Evolutionary conservation across 2,329 filamentous ascomycete genomes (phyloP).

Genomic region (Aureobasidium sp.): DNA sequence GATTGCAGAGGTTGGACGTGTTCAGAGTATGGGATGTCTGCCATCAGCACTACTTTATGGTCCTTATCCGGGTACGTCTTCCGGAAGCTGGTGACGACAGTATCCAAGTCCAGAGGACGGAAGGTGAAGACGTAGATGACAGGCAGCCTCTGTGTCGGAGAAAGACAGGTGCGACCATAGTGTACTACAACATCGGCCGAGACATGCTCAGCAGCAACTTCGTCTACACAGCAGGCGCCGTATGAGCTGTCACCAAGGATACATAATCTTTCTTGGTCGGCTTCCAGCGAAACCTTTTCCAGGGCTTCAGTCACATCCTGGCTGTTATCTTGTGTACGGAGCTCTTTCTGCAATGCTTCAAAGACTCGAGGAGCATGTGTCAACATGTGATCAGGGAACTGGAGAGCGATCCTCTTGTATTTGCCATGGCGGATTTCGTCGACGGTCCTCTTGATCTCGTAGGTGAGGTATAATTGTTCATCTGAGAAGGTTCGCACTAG

Average conservation of each 20-base stretch:
- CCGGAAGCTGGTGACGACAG: slow-evolving; percentile 53
- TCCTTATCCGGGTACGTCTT: slow-evolving; percentile 57
- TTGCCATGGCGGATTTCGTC: slow-evolving; percentile 61
- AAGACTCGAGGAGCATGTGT: slow-evolving; percentile 75
- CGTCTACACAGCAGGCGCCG: slow-evolving; percentile 93
- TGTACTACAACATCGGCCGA: slow-evolving; percentile 87
- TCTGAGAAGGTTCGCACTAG: slow-evolving; percentile 41
- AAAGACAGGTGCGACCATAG: slow-evolving; percentile 87
- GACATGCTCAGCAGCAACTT: slow-evolving; percentile 90
- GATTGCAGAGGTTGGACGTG: slow-evolving; percentile 56
- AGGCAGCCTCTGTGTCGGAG: slow-evolving; percentile 75
- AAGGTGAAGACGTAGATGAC: slow-evolving; percentile 87
- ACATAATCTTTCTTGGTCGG: slow-evolving; percentile 48
- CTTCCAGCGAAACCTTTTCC: background rate
- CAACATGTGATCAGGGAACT: slow-evolving; percentile 93
- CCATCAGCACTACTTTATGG: slow-evolving; percentile 67
- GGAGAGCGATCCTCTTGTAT: slow-evolving; percentile 76
- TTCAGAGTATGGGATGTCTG: slow-evolving; percentile 77
- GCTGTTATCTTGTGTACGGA: slow-evolving; percentile 21
- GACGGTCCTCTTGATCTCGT: slow-evolving; percentile 77
- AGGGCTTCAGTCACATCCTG: slow-evolving; percentile 1
- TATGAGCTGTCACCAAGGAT: slow-evolving; percentile 95
- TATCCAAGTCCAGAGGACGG: slow-evolving; percentile 55
- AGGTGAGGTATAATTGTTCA: slow-evolving; percentile 64
- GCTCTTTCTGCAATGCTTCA: slow-evolving; percentile 49